phyloP scores from a whole-genome alignment of 2,329 filamentous ascomycete species.

The Didymosphaeria variabile region DNA sequence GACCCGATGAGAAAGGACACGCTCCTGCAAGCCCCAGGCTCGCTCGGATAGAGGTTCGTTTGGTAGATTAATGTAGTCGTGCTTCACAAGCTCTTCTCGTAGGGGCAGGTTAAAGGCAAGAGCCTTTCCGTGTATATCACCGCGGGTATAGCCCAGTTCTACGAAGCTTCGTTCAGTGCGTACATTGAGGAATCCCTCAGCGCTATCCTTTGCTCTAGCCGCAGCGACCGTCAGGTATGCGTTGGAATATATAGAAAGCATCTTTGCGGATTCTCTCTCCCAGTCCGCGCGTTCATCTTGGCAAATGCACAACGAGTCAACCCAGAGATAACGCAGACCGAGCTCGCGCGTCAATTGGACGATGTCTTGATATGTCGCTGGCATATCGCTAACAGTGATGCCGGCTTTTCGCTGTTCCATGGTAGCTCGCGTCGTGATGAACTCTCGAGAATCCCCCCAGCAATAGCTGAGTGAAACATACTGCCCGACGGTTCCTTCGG shows the following conservation, averaged over 20 bases:
- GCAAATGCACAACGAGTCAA: slow-evolving; percentile 29
- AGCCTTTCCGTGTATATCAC: slow-evolving; percentile 9
- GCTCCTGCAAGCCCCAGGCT: slow-evolving; percentile 21
- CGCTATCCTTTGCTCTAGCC: slow-evolving; percentile 13
- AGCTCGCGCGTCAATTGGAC: slow-evolving; percentile 20
- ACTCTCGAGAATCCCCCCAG: slow-evolving; percentile 16
- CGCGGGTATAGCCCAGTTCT: slow-evolving; percentile 14
- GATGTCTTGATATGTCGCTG: slow-evolving; percentile 17
- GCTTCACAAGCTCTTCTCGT: slow-evolving; percentile 4
- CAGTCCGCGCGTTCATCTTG: slow-evolving; percentile 25
- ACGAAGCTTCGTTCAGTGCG: slow-evolving; percentile 2
- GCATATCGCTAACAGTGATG: slow-evolving; percentile 17
- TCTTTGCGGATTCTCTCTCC: slow-evolving; percentile 27
- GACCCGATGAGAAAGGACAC: slow-evolving; percentile 15
- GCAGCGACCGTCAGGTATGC: slow-evolving; percentile 25
- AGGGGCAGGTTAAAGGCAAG: slow-evolving; percentile 16
- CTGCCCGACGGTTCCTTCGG: slow-evolving; percentile 14
- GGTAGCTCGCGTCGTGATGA: slow-evolving; percentile 15
- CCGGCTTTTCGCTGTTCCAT: slow-evolving; percentile 12
- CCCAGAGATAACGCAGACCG: slow-evolving; percentile 27
- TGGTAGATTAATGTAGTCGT: slow-evolving; percentile 12
- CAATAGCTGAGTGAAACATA: slow-evolving; percentile 21
- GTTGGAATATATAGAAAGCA: slow-evolving; percentile 25
- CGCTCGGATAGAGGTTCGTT: slow-evolving; percentile 17
- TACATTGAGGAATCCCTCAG: slow-evolving; percentile 15